phyloP scores from a whole-genome alignment of 805 yeast species.

The Metschnikowia bowlesiae region DNA sequence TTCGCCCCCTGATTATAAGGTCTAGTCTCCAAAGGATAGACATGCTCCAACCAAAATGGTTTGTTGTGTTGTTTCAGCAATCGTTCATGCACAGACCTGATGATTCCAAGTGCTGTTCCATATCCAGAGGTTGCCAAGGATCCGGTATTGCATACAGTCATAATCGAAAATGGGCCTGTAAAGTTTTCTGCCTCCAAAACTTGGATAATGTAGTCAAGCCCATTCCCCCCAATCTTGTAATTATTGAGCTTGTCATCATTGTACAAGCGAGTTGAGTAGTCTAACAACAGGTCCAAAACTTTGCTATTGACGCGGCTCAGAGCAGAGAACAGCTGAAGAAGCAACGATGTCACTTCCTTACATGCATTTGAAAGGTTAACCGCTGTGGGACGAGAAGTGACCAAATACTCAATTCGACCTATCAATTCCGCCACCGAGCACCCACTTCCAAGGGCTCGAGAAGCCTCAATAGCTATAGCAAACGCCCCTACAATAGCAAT shows the following conservation, averaged over 20 bases:
- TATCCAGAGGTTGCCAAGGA: conserved; percentile 96
- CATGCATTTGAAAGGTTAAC: conserved; percentile 84
- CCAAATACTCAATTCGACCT: conserved; percentile 56
- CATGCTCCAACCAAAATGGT: conserved; percentile 56
- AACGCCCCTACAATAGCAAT: conserved; percentile 92
- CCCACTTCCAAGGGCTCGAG: conserved; percentile 21
- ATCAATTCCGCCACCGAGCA: conserved; percentile 33
- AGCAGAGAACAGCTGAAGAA: conserved; percentile 14
- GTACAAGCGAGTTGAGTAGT: conserved; percentile 53
- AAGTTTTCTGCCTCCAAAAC: conserved; percentile 45
- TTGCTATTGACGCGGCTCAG: conserved; percentile 16
- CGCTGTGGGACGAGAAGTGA: conserved; percentile 89
- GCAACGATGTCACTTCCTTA: conserved; percentile 40
- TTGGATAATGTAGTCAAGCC: conserved; percentile 60
- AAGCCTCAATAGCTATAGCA: conserved; percentile 71
- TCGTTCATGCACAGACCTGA: conserved; percentile 60
- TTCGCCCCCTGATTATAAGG: conserved; percentile 97
- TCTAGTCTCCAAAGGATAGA: conserved; percentile 87
- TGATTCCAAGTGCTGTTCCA: conserved; percentile 93
- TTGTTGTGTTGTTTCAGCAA: conserved; percentile 30
- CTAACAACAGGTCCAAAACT: conserved; percentile 30
- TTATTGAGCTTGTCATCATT: conserved; percentile 79
- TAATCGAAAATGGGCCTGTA: conserved; percentile 66
- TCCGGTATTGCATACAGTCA: conserved; percentile 96
- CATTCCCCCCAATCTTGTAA: conserved; percentile 72